These are phyloP conservation scores for Cyclaneusma minus DNA, from an alignment of 2,329 filamentous ascomycete species.

Conservation along the genomic window DNA sequence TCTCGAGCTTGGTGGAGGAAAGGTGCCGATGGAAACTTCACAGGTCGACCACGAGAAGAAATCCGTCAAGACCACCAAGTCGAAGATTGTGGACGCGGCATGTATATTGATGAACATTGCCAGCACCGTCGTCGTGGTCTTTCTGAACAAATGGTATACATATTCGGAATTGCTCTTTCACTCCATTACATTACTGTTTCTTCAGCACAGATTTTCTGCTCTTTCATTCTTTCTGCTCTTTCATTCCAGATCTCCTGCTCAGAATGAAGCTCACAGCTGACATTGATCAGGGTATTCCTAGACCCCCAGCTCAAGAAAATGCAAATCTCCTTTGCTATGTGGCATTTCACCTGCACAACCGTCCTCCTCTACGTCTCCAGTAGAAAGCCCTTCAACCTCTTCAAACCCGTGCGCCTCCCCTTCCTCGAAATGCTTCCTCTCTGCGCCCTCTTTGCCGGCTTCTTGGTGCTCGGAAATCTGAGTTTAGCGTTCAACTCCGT, in stretches of 20 bases:
- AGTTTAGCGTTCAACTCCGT: slow-evolving; percentile 29
- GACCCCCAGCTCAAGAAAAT: slow-evolving; percentile 26
- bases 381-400: slow-evolving; percentile 25
- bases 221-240: too few relatives aligned
- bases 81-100: slow-evolving; percentile 9
- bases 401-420: slow-evolving; percentile 26
- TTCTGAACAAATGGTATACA: slow-evolving; percentile 28
- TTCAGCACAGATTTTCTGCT: too few relatives aligned
- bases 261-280: too few relatives aligned
- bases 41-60: too few relatives aligned
- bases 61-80: too few relatives aligned
- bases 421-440: slow-evolving; percentile 27
- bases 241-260: too few relatives aligned
- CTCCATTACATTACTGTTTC: too few relatives aligned
- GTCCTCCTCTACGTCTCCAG: slow-evolving; percentile 26
- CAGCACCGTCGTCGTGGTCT: slow-evolving; percentile 26
- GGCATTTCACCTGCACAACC: slow-evolving; percentile 28
- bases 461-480: slow-evolving; percentile 28
- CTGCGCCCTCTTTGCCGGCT: slow-evolving; percentile 28
- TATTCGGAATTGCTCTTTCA: slow-evolving; percentile 17
- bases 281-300: slow-evolving; percentile 23
- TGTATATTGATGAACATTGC: slow-evolving; percentile 27
- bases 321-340: slow-evolving; percentile 30
- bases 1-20: too few relatives aligned
- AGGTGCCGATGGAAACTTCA: too few relatives aligned